Evolutionary conservation across 2,329 filamentous ascomycete species (phyloP), one percentile per base, ranked within the genome.

Genomic region (Pseudocercospora vitis): DNA sequence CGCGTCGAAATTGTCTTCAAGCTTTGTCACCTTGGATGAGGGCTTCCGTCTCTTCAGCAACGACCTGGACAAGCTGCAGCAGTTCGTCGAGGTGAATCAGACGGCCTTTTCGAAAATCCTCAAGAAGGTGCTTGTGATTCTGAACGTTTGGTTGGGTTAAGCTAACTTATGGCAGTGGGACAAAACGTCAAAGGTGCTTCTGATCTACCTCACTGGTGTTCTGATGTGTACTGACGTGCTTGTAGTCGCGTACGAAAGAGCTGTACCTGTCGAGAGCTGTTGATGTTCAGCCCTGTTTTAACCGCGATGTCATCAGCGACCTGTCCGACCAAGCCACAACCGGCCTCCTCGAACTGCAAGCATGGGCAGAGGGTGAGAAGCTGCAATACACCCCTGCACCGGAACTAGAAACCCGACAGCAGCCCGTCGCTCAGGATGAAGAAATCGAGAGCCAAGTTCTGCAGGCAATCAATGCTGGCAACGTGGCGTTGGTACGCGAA

Each of bases 51-150:
- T 97, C 71, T 99, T 99, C 71, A 91, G 91, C 68, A 92, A 89
- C 68, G 94, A 99, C 69, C 76, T 99, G 40, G 96, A 96, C 76
- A 99, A 99, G 74, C 82, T 99, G 12, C 64, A 96, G 78, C 94
- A 97, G 77, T 99, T 97, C 73, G 91, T 99, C 61, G 92, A 97
- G 72, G 89, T 97, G 69, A 99, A 99, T 70, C 92, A 94, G 67
- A 96, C 90, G 1, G 94, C 91, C 12, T 96, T 97, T 71, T 96
- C 92, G 23, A 99, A 99, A 73, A 99, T 99, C 55, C 77, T 99
- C 60, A 99, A 99, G 76, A 99, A 99, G 81, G 83, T 85, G 68
- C 71, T 64, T 47, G 52, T 18, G 54, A 55, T 53, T 50, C 44
- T 56, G 12, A 51, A 50, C 39, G 47, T 39, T 50, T 52, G 31